Conservation (phyloP, 371 early-diverging fungal species). For the Batkoa obscura region DNA sequence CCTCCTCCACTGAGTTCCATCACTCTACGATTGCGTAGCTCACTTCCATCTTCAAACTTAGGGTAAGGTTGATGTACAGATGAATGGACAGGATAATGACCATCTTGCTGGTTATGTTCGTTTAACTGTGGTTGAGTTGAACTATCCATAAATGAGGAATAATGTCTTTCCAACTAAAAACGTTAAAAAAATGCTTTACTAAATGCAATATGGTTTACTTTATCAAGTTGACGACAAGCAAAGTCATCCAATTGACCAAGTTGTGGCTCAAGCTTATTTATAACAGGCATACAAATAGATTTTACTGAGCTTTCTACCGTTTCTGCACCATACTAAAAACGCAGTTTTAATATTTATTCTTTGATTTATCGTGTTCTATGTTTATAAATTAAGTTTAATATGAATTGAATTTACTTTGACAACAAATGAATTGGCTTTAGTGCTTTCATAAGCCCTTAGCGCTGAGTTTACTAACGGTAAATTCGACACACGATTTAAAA, state of each 20-base stretch:
- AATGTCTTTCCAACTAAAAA: constrained; percentile 2
- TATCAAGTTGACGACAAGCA: constrained; percentile 54
- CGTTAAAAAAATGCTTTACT: too few species aligned
- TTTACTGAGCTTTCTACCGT: constrained; percentile 60
- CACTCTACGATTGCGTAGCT: background rate
- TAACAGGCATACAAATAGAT: constrained; percentile 37
- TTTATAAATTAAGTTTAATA: background rate
- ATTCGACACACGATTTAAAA: constrained; percentile 50
- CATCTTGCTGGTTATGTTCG: background rate
- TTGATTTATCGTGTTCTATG: too few species aligned
- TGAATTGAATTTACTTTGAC: constrained; percentile 25
- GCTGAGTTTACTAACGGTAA: constrained; percentile 60
- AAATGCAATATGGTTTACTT: constrained; percentile 17
- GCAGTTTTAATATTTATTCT: too few species aligned
- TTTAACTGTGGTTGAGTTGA: background rate
- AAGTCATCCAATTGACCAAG: constrained; percentile 42
- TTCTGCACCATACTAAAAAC: constrained; percentile 31
- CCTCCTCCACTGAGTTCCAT: background rate
- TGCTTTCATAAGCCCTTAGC: constrained; percentile 49
- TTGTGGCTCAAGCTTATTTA: constrained; percentile 35
- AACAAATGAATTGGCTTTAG: constrained; percentile 48
- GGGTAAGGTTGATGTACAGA: background rate
- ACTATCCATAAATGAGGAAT: constrained; percentile 1
- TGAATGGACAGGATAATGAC: background rate
- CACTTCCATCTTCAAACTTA: background rate